Evolutionary conservation across 2,329 filamentous ascomycete genomes (phyloP), one percentile per base, ranked within the genome.

Genomic region (Hypoxylon rubiginosum): DNA sequence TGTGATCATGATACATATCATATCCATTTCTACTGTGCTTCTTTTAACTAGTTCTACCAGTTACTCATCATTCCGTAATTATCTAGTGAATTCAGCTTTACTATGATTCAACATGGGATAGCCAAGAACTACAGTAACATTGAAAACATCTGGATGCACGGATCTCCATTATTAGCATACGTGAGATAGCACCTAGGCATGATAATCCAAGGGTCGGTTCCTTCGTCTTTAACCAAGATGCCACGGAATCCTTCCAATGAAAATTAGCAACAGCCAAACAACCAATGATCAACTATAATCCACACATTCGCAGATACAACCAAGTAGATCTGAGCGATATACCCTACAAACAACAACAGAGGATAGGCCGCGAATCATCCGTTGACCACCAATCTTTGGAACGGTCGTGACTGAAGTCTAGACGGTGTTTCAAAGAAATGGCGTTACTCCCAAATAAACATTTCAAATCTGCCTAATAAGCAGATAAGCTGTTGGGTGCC

Each of bases 361-460:
- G 21, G 21, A 24, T 24, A 24, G 49, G 15, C 32, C 39, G 48
- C 36, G 41, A 64, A 63, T 59, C 53, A 39, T 30, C 51, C 28
- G 19, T 59, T 28, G 15, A 59, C 54, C 34, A 61, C 52, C 43
- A 49, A 26, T 66, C 21, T 63, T 46, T 61, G 53, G 59, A 57
- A 63, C 41, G 45, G 45, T 46, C 49, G 53, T 64, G 34, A 34
- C 55, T 45, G 32, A n/a, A 53, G 15, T 55, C 39, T 51, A 50
- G 41, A 55, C 51, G 32, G 19, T 59, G 61, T 70, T 71, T 66
- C 67, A 69, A 64, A 64, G 24, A 63, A 32, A 67, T 56, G 19
- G 49, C 17, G 30, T 45, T 28, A 55, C 55, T 65, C 39, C 60
- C 45, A 51, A 46, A 64, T 43, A 28, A 50, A 32, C 52, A 61